Evolutionary conservation across 2,329 filamentous ascomycete genomes (phyloP), one percentile per base, ranked within the genome.

Genomic region (Achaetomium macrosporum): DNA sequence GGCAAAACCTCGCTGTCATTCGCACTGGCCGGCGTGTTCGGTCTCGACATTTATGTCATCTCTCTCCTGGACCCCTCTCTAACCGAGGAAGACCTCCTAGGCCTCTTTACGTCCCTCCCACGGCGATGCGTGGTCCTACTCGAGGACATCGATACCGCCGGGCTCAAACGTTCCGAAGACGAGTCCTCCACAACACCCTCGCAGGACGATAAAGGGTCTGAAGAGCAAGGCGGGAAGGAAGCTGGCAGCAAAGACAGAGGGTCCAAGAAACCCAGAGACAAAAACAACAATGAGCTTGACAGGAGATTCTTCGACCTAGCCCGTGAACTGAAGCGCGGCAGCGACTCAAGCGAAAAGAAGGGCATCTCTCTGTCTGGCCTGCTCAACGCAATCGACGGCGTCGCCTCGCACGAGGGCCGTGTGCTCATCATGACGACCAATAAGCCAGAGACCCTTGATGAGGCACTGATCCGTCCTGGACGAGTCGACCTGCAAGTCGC

Each of bases 361-460:
- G 68, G 77, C n/a, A 88, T 91, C 59, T 88, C 86, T 1, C 76
- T 93, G 2, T 88, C 87, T 0, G 88, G 88, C 0, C 76, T 95
- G 1, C 77, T 95, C 47, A 95, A 95, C 67, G 85, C 86, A 53
- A 89, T 95, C 55, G 88, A 95, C 63, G 87, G 89, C 50, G 87
- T 90, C 1, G 86, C 85, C 1, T 87, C 83, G 3, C 86, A 88
- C 61, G 88, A 92, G 69, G 88, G 87, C 25, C 80, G 87, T 42
- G 80, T 92, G 12, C 77, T 92, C 16, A 84, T 92, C 70, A 90
- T 91, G 85, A 91, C 88, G 0, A 90, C 86, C 31, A 93, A 92
- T 68, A 79, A 82, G 55, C 84, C 85, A 2, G 83, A 91, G 61
- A 76, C 79, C 13, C 78, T 92, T 0, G 87, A 91, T 63, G 77